Evolutionary conservation across 169 alveolate genomes (phyloP), one percentile per base, ranked within the genome.

Genomic region (Plasmodium knowlesi): DNA sequence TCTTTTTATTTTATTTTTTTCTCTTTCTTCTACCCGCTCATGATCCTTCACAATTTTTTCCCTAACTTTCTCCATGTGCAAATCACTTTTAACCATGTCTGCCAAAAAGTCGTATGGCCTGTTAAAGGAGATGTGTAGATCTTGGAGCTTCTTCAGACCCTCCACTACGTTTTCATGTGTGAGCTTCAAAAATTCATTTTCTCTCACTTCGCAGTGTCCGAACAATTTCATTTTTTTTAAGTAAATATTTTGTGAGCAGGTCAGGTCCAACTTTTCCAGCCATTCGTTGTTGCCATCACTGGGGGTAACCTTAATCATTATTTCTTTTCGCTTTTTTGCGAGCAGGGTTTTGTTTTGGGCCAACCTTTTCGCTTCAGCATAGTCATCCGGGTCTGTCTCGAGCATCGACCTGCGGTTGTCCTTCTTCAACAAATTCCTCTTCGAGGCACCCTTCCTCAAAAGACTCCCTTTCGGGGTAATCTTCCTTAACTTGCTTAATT

Each of bases 81-180:
- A 3, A 41, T 85, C 93, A 30, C 81, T 73, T 39, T 85, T 85
- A 43, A 85, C 1, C 93, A 85, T 85, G 3, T 85, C 93, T 3
- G 93, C 93, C 53, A 85, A 50, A 16, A 85, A 85, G 67, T 85
- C 93, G 41, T 85, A 85, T 28, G 93, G 93, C 41, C 93, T 85
- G 79, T 85, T 85, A 46, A 85, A 85, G 25, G 76, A 19, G 28
- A 85, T 85, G 19, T 74, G 53, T 34, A 85, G 61, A 16, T 30
- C 37, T 74, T 85, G 93, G 9, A 85, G 54, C 61, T 85, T 73
- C 79, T 85, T 43, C 79, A 85, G 80, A 10, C 71, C 84, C 28
- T 85, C 67, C 10, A 85, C n/a, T 5, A 85, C 70, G 61, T 72
- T 85, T 34, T 30, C 80, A 67, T 85, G 93, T 19, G 93, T 74